Evolutionary conservation across 2,329 filamentous ascomycete genomes (phyloP).

Genomic region (Verticillium klebahnii): DNA sequence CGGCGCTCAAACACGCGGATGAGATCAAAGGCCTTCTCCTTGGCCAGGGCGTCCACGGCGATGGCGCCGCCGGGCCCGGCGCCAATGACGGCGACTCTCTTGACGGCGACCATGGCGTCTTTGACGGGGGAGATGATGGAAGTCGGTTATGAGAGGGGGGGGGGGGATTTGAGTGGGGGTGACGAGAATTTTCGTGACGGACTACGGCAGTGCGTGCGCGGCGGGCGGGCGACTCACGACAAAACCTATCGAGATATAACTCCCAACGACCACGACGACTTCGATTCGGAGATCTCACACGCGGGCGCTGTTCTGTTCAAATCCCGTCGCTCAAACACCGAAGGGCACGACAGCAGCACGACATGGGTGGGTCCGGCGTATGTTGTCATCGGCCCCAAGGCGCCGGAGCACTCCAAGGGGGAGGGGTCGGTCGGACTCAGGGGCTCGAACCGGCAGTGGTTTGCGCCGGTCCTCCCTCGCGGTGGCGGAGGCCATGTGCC

Average conservation of each 20-base stretch:
- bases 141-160: background rate
- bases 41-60: slow-evolving; percentile 52
- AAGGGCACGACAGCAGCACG: background rate
- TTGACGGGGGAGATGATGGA: background rate
- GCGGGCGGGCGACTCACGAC: too few species aligned
- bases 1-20: slow-evolving; percentile 60
- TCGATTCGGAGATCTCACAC: background rate
- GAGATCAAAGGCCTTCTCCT: slow-evolving; percentile 53
- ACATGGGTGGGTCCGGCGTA: background rate
- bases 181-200: background rate
- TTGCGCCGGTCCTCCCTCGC: too few species aligned
- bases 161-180: background rate
- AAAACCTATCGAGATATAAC: background rate
- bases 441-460: too few species aligned
- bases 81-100: slow-evolving; percentile 54
- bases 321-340: slow-evolving; percentile 2
- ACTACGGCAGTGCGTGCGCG: background rate
- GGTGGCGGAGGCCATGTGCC: too few species aligned
- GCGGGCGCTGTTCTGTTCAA: background rate
- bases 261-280: background rate
- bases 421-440: background rate
- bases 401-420: background rate
- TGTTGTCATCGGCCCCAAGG: slow-evolving; percentile 1
- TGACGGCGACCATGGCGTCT: slow-evolving; percentile 15
- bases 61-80: slow-evolving; percentile 58